These are phyloP conservation scores for Chlorociboria aeruginascens DNA, from an alignment of 495 filamentous ascomycete species.

Conservation along the genomic window DNA sequence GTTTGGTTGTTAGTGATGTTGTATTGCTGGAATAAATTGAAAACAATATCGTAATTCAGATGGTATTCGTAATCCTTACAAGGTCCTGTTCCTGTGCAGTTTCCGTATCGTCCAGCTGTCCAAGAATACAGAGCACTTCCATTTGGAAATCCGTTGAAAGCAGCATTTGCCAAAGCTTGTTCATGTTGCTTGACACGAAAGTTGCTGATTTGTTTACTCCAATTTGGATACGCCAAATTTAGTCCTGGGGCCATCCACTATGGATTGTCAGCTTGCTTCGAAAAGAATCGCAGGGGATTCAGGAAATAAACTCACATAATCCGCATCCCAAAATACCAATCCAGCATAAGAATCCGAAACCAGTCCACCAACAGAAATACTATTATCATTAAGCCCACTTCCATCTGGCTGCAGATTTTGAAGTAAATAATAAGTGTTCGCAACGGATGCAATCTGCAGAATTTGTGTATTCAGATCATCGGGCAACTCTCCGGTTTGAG, in stretches of 20 bases:
- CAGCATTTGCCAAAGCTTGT: slow-evolving; percentile 38
- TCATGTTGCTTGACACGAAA: slow-evolving; percentile 35
- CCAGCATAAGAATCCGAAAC: slow-evolving; percentile 44
- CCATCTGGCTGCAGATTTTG: slow-evolving; percentile 45
- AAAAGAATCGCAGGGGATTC: background rate
- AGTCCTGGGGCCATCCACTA: slow-evolving; percentile 45
- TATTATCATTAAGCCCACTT: slow-evolving; percentile 35
- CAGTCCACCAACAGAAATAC: slow-evolving; percentile 42
- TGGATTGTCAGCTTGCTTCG: background rate
- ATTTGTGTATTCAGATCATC: slow-evolving; percentile 44
- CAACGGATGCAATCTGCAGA: slow-evolving; percentile 50
- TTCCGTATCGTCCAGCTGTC: slow-evolving; percentile 46
- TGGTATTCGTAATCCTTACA: slow-evolving; percentile 53
- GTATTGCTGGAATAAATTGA: slow-evolving; percentile 39
- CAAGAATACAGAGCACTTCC: slow-evolving; percentile 41
- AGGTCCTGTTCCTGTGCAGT: slow-evolving; percentile 47
- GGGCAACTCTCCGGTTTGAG: slow-evolving; percentile 47
- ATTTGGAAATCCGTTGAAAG: slow-evolving; percentile 29
- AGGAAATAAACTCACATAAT: slow-evolving; percentile 8
- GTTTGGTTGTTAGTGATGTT: slow-evolving; percentile 34
- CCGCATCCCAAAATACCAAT: slow-evolving; percentile 47
- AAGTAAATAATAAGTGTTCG: slow-evolving; percentile 57
- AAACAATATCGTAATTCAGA: slow-evolving; percentile 61
- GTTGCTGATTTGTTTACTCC: slow-evolving; percentile 35
- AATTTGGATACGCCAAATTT: slow-evolving; percentile 35